Base-by-base conservation (phyloP, 202 grass and related monocot species). In the Setaria viridis region DNA sequence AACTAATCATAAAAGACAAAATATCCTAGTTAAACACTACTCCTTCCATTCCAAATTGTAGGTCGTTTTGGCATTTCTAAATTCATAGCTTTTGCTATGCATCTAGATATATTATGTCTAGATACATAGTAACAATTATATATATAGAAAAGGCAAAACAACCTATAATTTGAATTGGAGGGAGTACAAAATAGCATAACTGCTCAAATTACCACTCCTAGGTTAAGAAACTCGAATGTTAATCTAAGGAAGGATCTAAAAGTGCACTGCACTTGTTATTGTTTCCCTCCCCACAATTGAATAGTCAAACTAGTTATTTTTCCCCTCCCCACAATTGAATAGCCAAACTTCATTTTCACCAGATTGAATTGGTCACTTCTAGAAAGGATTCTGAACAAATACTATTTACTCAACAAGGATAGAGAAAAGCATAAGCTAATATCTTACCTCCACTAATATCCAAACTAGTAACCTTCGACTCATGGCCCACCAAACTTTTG, bases 381-480 rank as follows among this genome's bases (percentile, higher is more conserved):
- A 43, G 5, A 49, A 82, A 84, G 56, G 9, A 72, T 49, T 72
- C 6, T 34, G 17, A 72, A 90, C 10, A 12, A 71, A 57, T 77
- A 71, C 46, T 70, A 81, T 47, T 2, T 14, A 64, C 29, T 33
- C 56, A 64, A 64, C 46, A 66, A 62, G 16, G 20, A 33, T 39
- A 73, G 19, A 48, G 62, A 83, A 43, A 41, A 54, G 8, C 7
- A 45, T 76, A 57, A 80, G 50, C 59, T 66, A 67, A 70, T 17
- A 47, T 67, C 32, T 89, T 89, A 98, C 95, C 95, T 89, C 75
- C 86, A 83, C 88, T 92, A 74, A 98, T 95, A 94, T 98, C 95
- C 91, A 98, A 91, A 94, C 95, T 90, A 29, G 95, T 98, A 74
- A 98, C 91, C 84, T 98, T 98, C 0, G 93, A 94, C 85, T 98